Conservation (phyloP, 345 rosid genomes). For the Camelina neglecta region DNA sequence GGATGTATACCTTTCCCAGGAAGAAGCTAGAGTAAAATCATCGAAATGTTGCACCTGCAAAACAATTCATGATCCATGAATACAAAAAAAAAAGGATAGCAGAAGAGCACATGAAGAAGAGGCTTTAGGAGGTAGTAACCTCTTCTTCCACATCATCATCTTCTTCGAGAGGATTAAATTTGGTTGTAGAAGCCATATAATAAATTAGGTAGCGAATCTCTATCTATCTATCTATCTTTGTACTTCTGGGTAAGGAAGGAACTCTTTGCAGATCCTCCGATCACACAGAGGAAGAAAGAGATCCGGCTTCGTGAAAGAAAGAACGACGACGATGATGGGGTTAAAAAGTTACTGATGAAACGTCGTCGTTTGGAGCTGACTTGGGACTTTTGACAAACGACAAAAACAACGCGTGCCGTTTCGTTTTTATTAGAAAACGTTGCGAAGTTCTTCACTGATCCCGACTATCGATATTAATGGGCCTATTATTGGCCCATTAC, state of each 20-base stretch:
- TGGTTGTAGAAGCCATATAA: slow-evolving; percentile 73
- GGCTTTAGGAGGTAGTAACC: slow-evolving; percentile 8
- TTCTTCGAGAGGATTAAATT: slow-evolving; percentile 41
- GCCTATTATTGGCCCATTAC: slow-evolving; percentile 16
- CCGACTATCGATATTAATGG: slow-evolving; percentile 10
- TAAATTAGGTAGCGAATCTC: neutral
- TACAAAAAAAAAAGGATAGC: slow-evolving; percentile 1
- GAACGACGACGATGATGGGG: slow-evolving; percentile 29
- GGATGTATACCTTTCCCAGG: slow-evolving; percentile 85
- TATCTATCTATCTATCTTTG: neutral
- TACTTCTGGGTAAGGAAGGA: slow-evolving; percentile 16
- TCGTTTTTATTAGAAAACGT: slow-evolving; percentile 6
- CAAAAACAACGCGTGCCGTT: slow-evolving; percentile 43
- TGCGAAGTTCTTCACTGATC: neutral
- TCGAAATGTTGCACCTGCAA: slow-evolving; percentile 84
- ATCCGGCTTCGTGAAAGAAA: slow-evolving; percentile 35
- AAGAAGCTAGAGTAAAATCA: slow-evolving; percentile 96
- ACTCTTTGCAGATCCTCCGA: slow-evolving; percentile 40
- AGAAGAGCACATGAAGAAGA: slow-evolving; percentile 18
- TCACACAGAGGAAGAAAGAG: slow-evolving; percentile 39
- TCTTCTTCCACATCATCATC: slow-evolving; percentile 59
- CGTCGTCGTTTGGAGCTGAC: slow-evolving; percentile 21
- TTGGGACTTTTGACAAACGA: slow-evolving; percentile 6
- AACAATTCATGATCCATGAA: slow-evolving; percentile 25
- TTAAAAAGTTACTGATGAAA: neutral